phyloP scores from a whole-genome alignment of 192 early-diverging fungal genomes.

The Backusella westeae region DNA sequence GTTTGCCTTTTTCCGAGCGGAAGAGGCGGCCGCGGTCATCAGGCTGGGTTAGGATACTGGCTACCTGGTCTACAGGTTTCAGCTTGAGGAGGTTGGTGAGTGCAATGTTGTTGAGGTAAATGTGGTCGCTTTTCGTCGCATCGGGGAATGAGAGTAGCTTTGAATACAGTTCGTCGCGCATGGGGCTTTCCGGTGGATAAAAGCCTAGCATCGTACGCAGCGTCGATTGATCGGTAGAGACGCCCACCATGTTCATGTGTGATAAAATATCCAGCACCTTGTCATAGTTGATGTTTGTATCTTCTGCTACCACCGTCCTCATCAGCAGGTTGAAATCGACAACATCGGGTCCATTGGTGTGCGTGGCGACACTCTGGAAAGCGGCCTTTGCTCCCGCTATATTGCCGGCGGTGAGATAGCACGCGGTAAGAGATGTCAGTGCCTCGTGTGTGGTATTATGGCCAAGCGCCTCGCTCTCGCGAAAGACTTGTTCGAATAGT shows the following conservation, averaged over 20 bases:
- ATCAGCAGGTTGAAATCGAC: constrained; percentile 33
- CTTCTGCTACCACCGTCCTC: neutral
- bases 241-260: constrained; percentile 25
- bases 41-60: neutral
- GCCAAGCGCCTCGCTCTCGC: neutral
- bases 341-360: constrained; percentile 26
- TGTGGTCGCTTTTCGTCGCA: constrained; percentile 4
- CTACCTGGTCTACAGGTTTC: neutral
- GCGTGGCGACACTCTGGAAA: constrained; percentile 10
- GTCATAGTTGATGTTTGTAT: neutral
- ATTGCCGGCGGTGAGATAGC: constrained; percentile 18
- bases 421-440: constrained; percentile 24
- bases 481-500: constrained; percentile 1
- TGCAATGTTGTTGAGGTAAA: constrained; percentile 22
- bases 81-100: constrained; percentile 10
- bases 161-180: neutral
- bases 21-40: neutral
- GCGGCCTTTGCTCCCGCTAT: constrained; percentile 1
- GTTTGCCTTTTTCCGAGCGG: neutral
- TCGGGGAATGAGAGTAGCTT: constrained; percentile 1
- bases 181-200: constrained; percentile 15
- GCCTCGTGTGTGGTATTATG: constrained; percentile 16
- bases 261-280: constrained; percentile 27
- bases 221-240: constrained; percentile 19
- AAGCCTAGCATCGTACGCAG: constrained; percentile 17